phyloP scores from a whole-genome alignment of 129 eudicot genomes.

The Smallanthus sonchifolius region DNA sequence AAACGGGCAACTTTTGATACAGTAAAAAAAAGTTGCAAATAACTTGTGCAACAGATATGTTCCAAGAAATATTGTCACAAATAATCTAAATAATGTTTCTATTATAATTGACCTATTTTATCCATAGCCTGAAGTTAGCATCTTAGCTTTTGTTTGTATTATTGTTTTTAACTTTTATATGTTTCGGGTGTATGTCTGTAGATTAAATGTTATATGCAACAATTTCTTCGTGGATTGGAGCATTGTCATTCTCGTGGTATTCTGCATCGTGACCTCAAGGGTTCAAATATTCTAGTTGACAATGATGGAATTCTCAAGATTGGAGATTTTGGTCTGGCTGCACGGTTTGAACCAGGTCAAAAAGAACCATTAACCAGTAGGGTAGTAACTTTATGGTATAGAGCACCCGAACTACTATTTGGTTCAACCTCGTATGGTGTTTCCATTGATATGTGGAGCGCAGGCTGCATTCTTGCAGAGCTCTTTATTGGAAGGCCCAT shows the following conservation, averaged over 20 bases:
- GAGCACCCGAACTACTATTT: conserved; percentile 90
- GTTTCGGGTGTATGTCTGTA: conserved; percentile 24
- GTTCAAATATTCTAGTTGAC: conserved; percentile 77
- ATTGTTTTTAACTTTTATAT: neutral
- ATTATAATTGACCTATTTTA: neutral
- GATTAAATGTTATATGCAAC: conserved; percentile 90
- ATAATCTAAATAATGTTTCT: neutral
- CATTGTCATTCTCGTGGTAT: conserved; percentile 85
- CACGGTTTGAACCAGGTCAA: conserved; percentile 54
- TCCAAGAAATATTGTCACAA: neutral
- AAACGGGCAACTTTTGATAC: neutral
- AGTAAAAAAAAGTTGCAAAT: neutral
- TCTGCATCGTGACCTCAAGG: conserved; percentile 93
- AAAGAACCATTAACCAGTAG: conserved; percentile 79
- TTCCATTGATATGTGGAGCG: conserved; percentile 93
- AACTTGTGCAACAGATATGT: neutral
- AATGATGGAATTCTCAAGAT: conserved; percentile 71
- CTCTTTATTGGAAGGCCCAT: conserved; percentile 79
- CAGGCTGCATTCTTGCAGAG: conserved; percentile 92
- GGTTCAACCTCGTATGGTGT: conserved; percentile 84
- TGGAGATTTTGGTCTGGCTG: conserved; percentile 92
- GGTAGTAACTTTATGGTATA: conserved; percentile 92
- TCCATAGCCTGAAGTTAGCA: neutral
- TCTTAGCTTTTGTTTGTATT: neutral
- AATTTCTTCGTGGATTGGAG: conserved; percentile 73